Base-by-base conservation (phyloP, 257 asterid genomes). In the Gentiana straminea region DNA sequence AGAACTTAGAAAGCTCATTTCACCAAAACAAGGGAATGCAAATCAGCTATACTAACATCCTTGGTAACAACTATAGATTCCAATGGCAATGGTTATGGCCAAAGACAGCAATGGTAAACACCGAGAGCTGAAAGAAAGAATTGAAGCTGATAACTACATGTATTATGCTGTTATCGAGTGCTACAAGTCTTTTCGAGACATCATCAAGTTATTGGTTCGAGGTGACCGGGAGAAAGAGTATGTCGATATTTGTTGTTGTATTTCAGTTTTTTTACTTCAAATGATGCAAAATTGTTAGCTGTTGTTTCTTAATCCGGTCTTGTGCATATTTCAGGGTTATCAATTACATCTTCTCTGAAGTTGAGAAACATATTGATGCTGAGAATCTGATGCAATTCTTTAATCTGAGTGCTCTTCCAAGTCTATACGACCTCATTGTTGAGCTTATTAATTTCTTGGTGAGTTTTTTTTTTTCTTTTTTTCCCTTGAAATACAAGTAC, bases 41-140 rank as follows among this genome's bases (percentile, higher is more conserved):
- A 4, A 15, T 1, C 45, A 1, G 34, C 51, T 5, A 6, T 38
- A 51, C 32, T 61, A 46, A 6, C 12, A 41, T 66, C 61, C 36
- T 57, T 24, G 47, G 55, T 73, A 54, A 55, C 57, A 39, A 39
- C 67, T 35, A 55, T 70, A 89, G 97, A 86, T 89, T 62, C 95
- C 95, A 8, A 86, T 89, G 52, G 97, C 97, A 39, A 84, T 89
- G 65, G 95, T 86, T 74, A 89, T 89, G 95, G 97, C 97, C 55
- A 86, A 86, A 74, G 95, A 86, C 57, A 86, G 94, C 73, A 84
- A 77, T 41, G 97, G 95, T 59, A 83, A 89, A 76, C 86, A 84
- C 57, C 76, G 82, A 52, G 95, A 89, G 65, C 81, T 89, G 75
- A 80, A 76, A 72, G 86, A 89, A 81, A 80, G 94, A 75, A 82